Base-by-base conservation (phyloP, 345 rosid genomes). In the Euclidium syriacum region DNA sequence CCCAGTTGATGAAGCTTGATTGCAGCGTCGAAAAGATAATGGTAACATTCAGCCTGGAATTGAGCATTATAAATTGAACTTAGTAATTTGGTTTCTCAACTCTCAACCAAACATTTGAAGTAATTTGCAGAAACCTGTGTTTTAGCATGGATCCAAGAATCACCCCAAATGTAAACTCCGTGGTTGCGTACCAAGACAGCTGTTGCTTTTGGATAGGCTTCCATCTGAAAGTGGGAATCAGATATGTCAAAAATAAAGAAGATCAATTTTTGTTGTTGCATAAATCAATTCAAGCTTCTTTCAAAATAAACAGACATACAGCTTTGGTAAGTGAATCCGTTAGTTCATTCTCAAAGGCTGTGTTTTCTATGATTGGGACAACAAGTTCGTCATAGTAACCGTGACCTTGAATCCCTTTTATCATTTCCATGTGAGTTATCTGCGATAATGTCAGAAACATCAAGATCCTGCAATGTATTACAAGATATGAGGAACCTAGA, bases 341-440 rank as follows among this genome's bases (percentile, higher is more conserved):
- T 73, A 95, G 86, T 77, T 95, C 89, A 52, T 78, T 79, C 77
- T 90, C 99, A 72, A 79, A 82, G 49, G 99, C 95, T 4, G 89
- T 88, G 67, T 95, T 90, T 79, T 95, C 97, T 75, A 88, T 88
- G 58, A 95, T 95, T 55, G 97, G 99, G 55, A 95, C 85, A 22
- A 88, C 86, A 58, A 95, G 95, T 71, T 88, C 97, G 48, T 95
- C 97, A 67, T 84, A 85, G 60, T 90, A 95, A 46, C 96, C 96
- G 55, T 95, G 99, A 66, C 96, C 99, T 74, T 90, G 74, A 64
- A 95, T 95, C 68, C 99, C 99, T 78, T 94, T 94, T 58, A 95
- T 87, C 99, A 90, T 86, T 83, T 95, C 99, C 99, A 95, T 87
- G 74, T 90, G 97, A 52, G 97, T 87, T 64, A 88, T 86, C 97